Evolutionary conservation across 768 basidiomycete genomes (phyloP).

Genomic region (Lentinula boryana): DNA sequence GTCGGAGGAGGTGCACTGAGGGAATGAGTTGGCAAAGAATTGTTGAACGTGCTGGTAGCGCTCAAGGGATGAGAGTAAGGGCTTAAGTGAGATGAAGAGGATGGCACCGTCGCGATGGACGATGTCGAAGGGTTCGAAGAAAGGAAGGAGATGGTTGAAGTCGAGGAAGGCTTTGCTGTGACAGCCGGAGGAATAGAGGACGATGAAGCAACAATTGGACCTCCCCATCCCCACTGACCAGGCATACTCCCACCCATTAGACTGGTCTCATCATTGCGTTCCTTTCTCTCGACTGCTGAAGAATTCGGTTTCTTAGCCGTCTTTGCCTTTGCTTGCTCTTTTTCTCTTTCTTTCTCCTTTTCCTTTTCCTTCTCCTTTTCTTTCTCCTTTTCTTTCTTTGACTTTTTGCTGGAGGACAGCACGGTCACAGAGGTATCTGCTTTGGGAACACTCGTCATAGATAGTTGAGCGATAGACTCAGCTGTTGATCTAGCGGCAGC

Average conservation of each 20-base stretch:
- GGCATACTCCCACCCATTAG: not conserved
- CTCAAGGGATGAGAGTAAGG: not conserved
- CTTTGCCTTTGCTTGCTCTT: not conserved
- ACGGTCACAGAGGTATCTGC: not conserved
- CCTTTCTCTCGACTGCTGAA: not conserved
- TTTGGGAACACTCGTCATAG: not conserved
- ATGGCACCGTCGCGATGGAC: not conserved
- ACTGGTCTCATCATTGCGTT: not conserved
- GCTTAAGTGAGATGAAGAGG: not conserved
- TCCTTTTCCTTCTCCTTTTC: not conserved
- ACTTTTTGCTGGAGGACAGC: not conserved
- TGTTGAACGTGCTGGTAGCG: not conserved
- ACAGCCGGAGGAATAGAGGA: no score
- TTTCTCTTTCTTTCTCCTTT: not conserved
- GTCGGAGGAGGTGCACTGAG: not conserved
- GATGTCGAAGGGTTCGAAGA: not conserved
- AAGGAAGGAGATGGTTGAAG: not conserved
- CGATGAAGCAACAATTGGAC: not conserved
- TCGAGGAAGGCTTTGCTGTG: not conserved
- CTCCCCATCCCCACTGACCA: constrained; percentile 4
- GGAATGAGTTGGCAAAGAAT: not conserved
- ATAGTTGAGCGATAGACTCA: not conserved
- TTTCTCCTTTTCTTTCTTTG: constrained; percentile 1
- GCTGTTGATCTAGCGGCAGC: not conserved
- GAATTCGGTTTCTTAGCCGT: not conserved